These are phyloP conservation scores for Tricladium varicosporioides DNA, from an alignment of 2,329 filamentous ascomycete genomes.

Conservation along the genomic window DNA sequence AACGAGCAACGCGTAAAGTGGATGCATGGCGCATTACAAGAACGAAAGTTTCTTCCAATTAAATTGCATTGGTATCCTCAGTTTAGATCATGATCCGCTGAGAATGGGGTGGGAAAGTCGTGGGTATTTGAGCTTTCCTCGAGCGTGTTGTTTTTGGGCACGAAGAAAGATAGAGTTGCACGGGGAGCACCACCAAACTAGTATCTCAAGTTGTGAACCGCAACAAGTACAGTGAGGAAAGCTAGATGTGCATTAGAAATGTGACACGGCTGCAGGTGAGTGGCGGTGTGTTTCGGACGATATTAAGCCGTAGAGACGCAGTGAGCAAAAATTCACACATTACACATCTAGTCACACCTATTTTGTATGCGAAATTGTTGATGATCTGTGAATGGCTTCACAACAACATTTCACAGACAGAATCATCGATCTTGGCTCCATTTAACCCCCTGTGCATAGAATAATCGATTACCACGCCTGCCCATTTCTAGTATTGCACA, in stretches of 20 bases:
- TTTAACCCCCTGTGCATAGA: slow-evolving; percentile 12
- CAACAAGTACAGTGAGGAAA: background rate
- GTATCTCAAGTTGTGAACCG: slow-evolving; percentile 18
- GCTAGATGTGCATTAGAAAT: slow-evolving; percentile 7
- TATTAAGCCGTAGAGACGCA: background rate
- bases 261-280: slow-evolving; percentile 17
- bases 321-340: slow-evolving; percentile 17
- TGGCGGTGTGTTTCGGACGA: slow-evolving; percentile 18
- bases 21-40: slow-evolving; percentile 19
- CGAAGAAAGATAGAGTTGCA: slow-evolving; percentile 20
- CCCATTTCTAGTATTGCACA: background rate
- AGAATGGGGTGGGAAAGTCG: slow-evolving; percentile 7
- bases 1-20: slow-evolving; percentile 19
- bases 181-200: slow-evolving; percentile 18
- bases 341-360: slow-evolving; percentile 10
- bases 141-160: slow-evolving; percentile 8
- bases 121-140: background rate
- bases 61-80: background rate
- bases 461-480: slow-evolving; percentile 24
- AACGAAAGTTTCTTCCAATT: slow-evolving; percentile 16
- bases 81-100: slow-evolving; percentile 8
- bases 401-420: background rate
- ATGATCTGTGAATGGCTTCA: slow-evolving; percentile 21
- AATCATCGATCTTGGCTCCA: slow-evolving; percentile 3
- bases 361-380: slow-evolving; percentile 15